A percentile compares a stretch with the other conserved stretches of the same genome.
Conservation (phyloP, 2,329 filamentous ascomycete genomes). For the Lecanicillium sp. region DNA sequence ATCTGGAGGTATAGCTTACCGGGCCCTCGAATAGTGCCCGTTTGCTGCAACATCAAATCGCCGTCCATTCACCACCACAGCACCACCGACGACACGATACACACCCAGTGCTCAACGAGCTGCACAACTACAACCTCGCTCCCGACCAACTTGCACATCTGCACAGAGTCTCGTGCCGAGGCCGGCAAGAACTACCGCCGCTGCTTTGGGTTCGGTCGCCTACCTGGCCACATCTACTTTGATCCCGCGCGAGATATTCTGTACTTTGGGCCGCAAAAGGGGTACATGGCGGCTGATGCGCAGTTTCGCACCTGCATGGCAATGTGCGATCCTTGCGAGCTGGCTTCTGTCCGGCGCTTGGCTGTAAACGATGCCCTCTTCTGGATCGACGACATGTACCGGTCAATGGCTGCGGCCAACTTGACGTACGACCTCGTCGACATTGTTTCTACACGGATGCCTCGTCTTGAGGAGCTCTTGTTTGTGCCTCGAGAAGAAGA, state of each 20-base stretch:
- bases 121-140: constrained; percentile 33
- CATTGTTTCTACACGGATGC: constrained; percentile 29
- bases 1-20: constrained; percentile 39
- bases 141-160: constrained; percentile 36
- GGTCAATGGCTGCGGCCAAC: constrained; percentile 29
- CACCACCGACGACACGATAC: not conserved
- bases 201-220: constrained; percentile 33
- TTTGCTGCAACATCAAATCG: constrained; percentile 29
- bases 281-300: constrained; percentile 35
- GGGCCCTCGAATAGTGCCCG: constrained; percentile 32
- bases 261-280: constrained; percentile 36
- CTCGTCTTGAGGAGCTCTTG: constrained; percentile 30
- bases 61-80: constrained; percentile 13
- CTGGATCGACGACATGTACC: constrained; percentile 25
- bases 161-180: constrained; percentile 36
- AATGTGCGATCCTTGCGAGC: constrained; percentile 31
- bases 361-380: constrained; percentile 39
- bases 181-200: constrained; percentile 31
- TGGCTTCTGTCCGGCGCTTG: constrained; percentile 30
- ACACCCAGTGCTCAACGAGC: constrained; percentile 14
- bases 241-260: constrained; percentile 33
- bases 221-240: constrained; percentile 33
- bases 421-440: constrained; percentile 31
- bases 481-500: constrained; percentile 33
- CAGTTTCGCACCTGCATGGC: constrained; percentile 36